Conservation (phyloP, 2,329 filamentous ascomycete genomes). For the Dactylellina sp. region DNA sequence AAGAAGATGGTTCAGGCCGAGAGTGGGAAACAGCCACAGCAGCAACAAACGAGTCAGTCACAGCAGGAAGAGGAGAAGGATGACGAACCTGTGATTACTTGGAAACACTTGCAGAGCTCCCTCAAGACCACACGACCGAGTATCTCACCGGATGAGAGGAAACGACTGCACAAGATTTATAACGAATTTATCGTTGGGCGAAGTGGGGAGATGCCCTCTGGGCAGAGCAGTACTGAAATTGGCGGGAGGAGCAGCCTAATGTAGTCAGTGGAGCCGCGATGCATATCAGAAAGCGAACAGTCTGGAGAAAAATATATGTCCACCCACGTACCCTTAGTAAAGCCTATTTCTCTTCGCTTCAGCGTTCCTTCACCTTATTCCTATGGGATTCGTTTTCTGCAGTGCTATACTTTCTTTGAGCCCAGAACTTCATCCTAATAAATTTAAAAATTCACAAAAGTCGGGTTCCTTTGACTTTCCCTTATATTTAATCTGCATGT, state of each 20-base stretch:
- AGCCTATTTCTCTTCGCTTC: background rate
- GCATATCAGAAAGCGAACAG: background rate
- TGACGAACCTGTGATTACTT: conserved; percentile 81
- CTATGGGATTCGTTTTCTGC: background rate
- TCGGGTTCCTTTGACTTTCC: background rate
- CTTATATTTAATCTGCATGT: too few species aligned
- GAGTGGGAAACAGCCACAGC: conserved; percentile 21
- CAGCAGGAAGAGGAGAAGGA: conserved; percentile 64
- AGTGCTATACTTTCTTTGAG: background rate
- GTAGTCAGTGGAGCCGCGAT: conserved; percentile 66
- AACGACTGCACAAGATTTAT: conserved; percentile 82
- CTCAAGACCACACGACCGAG: conserved; percentile 82
- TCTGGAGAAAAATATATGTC: background rate
- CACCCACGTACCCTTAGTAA: background rate
- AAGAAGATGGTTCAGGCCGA: conserved; percentile 66
- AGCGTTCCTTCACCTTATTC: background rate
- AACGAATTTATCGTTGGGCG: conserved; percentile 90
- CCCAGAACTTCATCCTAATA: background rate
- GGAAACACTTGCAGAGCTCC: conserved; percentile 83
- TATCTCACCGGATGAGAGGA: conserved; percentile 82
- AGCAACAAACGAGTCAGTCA: conserved; percentile 41
- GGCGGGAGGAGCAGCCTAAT: conserved; percentile 93
- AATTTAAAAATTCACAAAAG: background rate
- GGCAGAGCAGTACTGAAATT: conserved; percentile 90
- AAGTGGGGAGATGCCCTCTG: conserved; percentile 94